Evolutionary conservation across 2,329 filamentous ascomycete genomes (phyloP).

Genomic region (Microsporum canis): DNA sequence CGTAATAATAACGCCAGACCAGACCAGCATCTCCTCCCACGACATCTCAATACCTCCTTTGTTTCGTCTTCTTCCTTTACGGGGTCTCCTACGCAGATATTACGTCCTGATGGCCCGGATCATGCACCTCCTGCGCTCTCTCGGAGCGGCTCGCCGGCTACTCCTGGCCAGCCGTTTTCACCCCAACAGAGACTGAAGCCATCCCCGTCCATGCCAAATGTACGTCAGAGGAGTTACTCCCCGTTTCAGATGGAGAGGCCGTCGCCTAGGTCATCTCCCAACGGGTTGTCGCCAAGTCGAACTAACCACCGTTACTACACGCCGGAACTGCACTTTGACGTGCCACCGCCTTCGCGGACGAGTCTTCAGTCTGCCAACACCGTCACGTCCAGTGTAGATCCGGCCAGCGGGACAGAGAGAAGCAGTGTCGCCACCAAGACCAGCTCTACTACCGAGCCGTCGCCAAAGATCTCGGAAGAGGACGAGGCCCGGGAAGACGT

Average conservation of each 20-base stretch:
- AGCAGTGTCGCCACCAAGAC: slow-evolving; percentile 72
- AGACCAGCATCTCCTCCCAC: not conserved
- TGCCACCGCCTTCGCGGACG: slow-evolving; percentile 34
- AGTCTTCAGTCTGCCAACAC: slow-evolving; percentile 52
- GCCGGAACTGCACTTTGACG: slow-evolving; percentile 23
- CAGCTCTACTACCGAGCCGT: slow-evolving; percentile 58
- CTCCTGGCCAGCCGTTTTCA: not conserved
- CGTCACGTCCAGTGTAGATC: slow-evolving; percentile 44
- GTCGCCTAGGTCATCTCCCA: slow-evolving; percentile 4
- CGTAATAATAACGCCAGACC: not conserved
- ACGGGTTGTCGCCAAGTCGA: not conserved
- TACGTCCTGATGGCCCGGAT: not conserved
- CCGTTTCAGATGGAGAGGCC: slow-evolving; percentile 11
- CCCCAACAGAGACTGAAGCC: slow-evolving; percentile 7
- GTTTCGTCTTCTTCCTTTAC: not conserved
- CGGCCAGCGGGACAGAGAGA: slow-evolving; percentile 58
- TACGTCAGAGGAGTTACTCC: slow-evolving; percentile 19
- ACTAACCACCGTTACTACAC: slow-evolving; percentile 12
- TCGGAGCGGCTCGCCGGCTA: not conserved
- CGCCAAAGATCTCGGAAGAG: slow-evolving; percentile 49
- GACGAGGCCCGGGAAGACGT: slow-evolving; percentile 43
- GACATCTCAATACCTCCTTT: slow-evolving; percentile 1
- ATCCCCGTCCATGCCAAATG: slow-evolving; percentile 27
- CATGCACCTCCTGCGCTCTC: not conserved
- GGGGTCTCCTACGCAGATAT: slow-evolving; percentile 6